Percentiles rank a stretch among this genome's conserved stretches.
These are phyloP conservation scores for Cadophora gregata DNA, from an alignment of 2,329 filamentous ascomycete species.

Conservation along the genomic window DNA sequence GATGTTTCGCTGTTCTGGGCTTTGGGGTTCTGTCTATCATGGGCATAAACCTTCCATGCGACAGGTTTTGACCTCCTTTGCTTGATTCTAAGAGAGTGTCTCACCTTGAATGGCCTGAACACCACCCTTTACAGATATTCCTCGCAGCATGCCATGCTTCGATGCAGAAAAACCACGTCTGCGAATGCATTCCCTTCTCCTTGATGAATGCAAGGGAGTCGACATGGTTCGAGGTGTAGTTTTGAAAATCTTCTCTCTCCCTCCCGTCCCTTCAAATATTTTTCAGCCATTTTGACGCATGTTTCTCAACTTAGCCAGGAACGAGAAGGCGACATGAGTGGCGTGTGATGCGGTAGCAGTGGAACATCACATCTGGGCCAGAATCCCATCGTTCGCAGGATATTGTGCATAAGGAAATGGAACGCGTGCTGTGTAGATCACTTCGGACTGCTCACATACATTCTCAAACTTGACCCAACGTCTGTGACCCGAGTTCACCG, in stretches of 20 bases:
- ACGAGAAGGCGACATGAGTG: conserved; percentile 50
- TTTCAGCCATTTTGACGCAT: conserved; percentile 55
- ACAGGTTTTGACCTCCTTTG: conserved; percentile 3
- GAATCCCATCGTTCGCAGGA: conserved; percentile 46
- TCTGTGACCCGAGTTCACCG: background rate
- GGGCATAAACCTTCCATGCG: conserved; percentile 54
- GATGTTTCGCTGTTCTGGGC: conserved; percentile 56
- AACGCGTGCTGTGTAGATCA: conserved; percentile 43
- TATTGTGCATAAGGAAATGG: conserved; percentile 56
- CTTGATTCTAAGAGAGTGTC: conserved; percentile 43
- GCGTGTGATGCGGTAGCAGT: conserved; percentile 53
- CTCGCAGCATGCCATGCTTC: conserved; percentile 19
- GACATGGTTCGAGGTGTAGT: conserved; percentile 19
- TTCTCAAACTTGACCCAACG: conserved; percentile 20
- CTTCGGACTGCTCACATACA: conserved; percentile 34
- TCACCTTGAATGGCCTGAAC: conserved; percentile 15
- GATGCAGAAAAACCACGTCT: conserved; percentile 15
- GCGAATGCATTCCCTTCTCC: conserved; percentile 42
- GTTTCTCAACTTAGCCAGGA: conserved; percentile 52
- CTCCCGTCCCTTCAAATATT: conserved; percentile 50
- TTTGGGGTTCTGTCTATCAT: conserved; percentile 57
- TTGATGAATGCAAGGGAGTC: conserved; percentile 17
- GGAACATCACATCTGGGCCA: conserved; percentile 53
- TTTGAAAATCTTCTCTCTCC: conserved; percentile 41
- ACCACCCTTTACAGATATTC: conserved; percentile 18